Evolutionary conservation across 371 early-diverging fungal genomes (phyloP).

Genomic region (Synchytrium microbalum): DNA sequence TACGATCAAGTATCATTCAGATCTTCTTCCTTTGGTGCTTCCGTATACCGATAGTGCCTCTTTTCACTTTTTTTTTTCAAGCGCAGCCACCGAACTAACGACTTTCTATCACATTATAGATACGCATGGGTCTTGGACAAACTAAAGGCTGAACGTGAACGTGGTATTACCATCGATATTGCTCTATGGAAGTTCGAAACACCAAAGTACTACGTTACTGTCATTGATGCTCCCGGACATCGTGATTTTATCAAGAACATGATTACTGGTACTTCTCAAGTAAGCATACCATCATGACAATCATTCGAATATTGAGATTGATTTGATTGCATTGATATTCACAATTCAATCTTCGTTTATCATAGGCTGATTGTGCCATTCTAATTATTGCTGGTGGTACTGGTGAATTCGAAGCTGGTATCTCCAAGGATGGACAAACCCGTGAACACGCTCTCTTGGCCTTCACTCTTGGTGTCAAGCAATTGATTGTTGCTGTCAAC

Average conservation of each 20-base stretch:
- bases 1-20: constrained; percentile 12
- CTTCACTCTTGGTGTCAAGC: constrained; percentile 94
- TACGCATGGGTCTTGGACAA: constrained; percentile 88
- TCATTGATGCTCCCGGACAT: constrained; percentile 99
- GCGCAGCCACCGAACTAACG: constrained; percentile 8
- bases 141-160: constrained; percentile 96
- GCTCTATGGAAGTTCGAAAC: constrained; percentile 97
- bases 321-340: constrained; percentile 3
- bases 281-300: constrained; percentile 8
- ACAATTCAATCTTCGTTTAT: constrained; percentile 8
- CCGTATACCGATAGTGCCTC: background rate
- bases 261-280: constrained; percentile 97
- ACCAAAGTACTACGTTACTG: constrained; percentile 86
- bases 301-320: background rate
- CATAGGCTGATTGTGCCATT: constrained; percentile 90
- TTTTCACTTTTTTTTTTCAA: background rate
- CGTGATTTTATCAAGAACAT: constrained; percentile 99
- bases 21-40: constrained; percentile 6
- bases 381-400: constrained; percentile 91
- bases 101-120: constrained; percentile 1
- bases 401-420: constrained; percentile 97
- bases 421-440: constrained; percentile 98
- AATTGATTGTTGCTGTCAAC: constrained; percentile 97
- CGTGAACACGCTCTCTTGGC: constrained; percentile 99
- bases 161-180: constrained; percentile 97